Evolutionary conservation across 176 grass and related monocot genomes (phyloP), one percentile per base, ranked within the genome.

Genomic region (Dactylis glomerata): DNA sequence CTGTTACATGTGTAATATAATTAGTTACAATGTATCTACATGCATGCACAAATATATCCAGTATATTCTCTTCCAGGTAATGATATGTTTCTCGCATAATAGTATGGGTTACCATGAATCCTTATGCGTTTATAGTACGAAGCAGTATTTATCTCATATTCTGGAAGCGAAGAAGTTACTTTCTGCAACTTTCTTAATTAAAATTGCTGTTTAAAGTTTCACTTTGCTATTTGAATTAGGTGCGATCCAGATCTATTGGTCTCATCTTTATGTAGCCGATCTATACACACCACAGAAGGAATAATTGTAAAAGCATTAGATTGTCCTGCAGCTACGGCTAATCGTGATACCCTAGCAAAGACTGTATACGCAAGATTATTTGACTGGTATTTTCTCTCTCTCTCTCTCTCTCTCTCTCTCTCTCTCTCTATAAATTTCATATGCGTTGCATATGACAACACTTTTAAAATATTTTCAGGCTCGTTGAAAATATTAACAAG

Each of bases 401-500:
- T 37, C 76, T 81, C 82, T 76, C 49, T 86, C 22, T 37, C 76
- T 81, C 82, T 76, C 49, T 74, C 68, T 77, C 55, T 59, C 83
- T 45, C 22, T 37, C 76, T 81, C 82, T 76, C 49, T 86, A 34
- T 62, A 75, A 74, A 36, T 68, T 76, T 68, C 49, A 19, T 55
- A 74, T 72, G 27, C 72, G 9, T 83, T 80, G 3, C 45, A 23
- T 65, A 31, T 65, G 4, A 15, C 55, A 68, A 81, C 30, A 33
- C 49, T 61, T 73, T 87, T 87, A 16, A 17, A 38, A 31, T 58
- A 64, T 64, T 83, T 94, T 44, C 81, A 98, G 96, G 96, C 96
- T 98, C 75, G 96, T 98, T 23, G 93, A 95, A 74, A 98, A 94
- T 84, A 94, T 98, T 84, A 98, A 98, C 83, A 98, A 98, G 83